Percentiles rank a stretch among this genome's conserved stretches.
Conservation (phyloP, 352 stramenopile genomes). For the Phytophthora macrochlamydospora region DNA sequence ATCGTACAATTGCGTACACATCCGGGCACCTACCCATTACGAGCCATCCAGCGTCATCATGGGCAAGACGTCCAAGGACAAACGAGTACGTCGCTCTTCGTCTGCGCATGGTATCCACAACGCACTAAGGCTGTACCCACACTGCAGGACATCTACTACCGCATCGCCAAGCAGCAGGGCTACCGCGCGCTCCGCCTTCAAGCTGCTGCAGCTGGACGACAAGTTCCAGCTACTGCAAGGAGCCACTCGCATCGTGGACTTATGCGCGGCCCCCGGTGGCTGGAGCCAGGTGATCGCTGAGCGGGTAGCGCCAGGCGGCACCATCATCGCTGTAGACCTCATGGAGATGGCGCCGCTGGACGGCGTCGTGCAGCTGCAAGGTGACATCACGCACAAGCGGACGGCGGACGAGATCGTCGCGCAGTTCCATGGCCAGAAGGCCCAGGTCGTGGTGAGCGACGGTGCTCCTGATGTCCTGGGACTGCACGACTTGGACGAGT, state of each 20-base stretch:
- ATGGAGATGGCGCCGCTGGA: constrained; percentile 98
- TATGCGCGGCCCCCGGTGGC: constrained; percentile 83
- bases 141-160: constrained; percentile 92
- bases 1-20: constrained; percentile 8
- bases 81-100: constrained; percentile 63
- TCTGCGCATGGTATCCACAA: neutral
- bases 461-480: constrained; percentile 97
- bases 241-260: constrained; percentile 84
- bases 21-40: constrained; percentile 1
- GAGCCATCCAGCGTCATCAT: constrained; percentile 38
- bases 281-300: constrained; percentile 89
- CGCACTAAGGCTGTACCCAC: neutral
- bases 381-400: constrained; percentile 83
- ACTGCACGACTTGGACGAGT: constrained; percentile 83
- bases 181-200: constrained; percentile 98
- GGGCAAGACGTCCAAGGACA: constrained; percentile 92
- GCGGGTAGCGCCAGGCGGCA: constrained; percentile 48
- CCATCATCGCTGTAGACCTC: constrained; percentile 83
- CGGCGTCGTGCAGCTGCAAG: constrained; percentile 73
- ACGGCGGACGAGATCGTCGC: constrained; percentile 78
- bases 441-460: constrained; percentile 99
- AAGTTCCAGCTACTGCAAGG: constrained; percentile 95
- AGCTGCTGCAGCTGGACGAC: constrained; percentile 98
- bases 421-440: constrained; percentile 78
- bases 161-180: constrained; percentile 92